Percentiles rank a stretch among this genome's conserved stretches.
phyloP scores from a whole-genome alignment of 2,329 filamentous ascomycete species.

The Arthrobotrys pseudoclavata region DNA sequence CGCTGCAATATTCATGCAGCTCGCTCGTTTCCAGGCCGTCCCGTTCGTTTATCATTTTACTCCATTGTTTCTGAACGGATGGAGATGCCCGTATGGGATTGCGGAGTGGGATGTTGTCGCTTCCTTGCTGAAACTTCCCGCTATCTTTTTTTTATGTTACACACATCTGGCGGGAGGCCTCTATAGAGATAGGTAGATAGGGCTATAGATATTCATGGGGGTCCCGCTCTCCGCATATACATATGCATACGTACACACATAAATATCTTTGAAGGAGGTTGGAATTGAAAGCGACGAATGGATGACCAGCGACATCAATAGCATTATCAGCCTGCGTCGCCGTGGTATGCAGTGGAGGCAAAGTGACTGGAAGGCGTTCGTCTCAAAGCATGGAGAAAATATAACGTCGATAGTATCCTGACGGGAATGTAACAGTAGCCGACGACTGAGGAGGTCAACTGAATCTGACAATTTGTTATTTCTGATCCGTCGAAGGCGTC shows the following conservation, averaged over 20 bases:
- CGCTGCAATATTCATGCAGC: slow-evolving; percentile 27
- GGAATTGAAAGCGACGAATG: slow-evolving; percentile 17
- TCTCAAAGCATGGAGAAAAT: slow-evolving; percentile 6
- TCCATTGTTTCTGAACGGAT: slow-evolving; percentile 19
- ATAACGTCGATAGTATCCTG: slow-evolving; percentile 3
- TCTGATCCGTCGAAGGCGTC: slow-evolving; percentile 13
- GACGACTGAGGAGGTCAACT: background rate
- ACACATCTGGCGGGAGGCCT: slow-evolving; percentile 34
- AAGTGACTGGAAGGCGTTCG: slow-evolving; percentile 1
- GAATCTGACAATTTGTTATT: background rate
- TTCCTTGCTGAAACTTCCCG: slow-evolving; percentile 27
- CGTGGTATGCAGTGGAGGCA: slow-evolving; percentile 32
- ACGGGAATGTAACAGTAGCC: slow-evolving; percentile 29
- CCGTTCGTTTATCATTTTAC: slow-evolving; percentile 32
- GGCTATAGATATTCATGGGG: slow-evolving; percentile 4
- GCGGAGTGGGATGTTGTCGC: slow-evolving; percentile 35
- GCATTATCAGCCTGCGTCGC: slow-evolving; percentile 20
- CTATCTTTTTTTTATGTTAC: slow-evolving; percentile 33
- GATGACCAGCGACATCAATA: slow-evolving; percentile 3
- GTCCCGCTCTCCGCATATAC: background rate
- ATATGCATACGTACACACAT: background rate
- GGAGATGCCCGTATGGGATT: slow-evolving; percentile 46
- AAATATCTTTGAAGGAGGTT: background rate
- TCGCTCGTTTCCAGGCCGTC: slow-evolving; percentile 27
- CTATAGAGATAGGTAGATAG: slow-evolving; percentile 6